Conservation (phyloP, 192 early-diverging fungal species). For the Podila clonocystis region DNA sequence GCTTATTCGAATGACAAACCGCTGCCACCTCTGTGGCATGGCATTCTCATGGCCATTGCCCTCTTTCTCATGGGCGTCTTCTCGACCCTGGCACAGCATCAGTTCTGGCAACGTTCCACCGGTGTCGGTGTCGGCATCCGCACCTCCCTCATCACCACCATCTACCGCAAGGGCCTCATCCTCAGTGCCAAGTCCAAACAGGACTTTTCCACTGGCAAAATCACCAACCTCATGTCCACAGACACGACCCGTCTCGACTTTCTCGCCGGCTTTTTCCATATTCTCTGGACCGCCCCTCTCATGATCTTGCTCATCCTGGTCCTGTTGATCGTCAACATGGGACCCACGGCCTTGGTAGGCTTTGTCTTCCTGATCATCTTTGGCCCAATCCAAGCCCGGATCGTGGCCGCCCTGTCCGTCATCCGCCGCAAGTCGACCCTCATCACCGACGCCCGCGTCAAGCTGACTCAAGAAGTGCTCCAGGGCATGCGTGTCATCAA, state of each 20-base stretch:
- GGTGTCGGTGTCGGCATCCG: constrained; percentile 53
- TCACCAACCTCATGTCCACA: constrained; percentile 79
- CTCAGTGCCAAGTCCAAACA: constrained; percentile 58
- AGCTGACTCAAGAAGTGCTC: constrained; percentile 73
- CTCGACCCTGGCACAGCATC: constrained; percentile 48
- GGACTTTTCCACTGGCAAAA: constrained; percentile 67
- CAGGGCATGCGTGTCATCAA: constrained; percentile 81
- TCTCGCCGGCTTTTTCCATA: constrained; percentile 54
- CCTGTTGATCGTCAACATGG: constrained; percentile 59
- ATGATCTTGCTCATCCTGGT: constrained; percentile 52
- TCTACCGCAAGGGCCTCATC: constrained; percentile 62
- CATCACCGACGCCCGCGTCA: constrained; percentile 80
- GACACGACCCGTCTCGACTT: constrained; percentile 65
- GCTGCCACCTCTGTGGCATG: constrained; percentile 32
- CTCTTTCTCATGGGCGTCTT: constrained; percentile 54
- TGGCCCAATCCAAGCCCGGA: constrained; percentile 46
- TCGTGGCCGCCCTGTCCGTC: constrained; percentile 40
- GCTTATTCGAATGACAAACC: not conserved
- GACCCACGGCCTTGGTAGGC: constrained; percentile 72
- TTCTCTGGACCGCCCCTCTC: constrained; percentile 58
- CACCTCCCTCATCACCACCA: constrained; percentile 54
- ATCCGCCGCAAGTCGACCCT: constrained; percentile 51
- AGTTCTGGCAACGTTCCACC: constrained; percentile 57
- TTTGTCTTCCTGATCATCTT: constrained; percentile 61
- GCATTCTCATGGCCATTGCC: constrained; percentile 46